Evolutionary conservation across 345 rosid species (phyloP), one percentile per base, ranked within the genome.

Genomic region (Cardamine resedifolia): DNA sequence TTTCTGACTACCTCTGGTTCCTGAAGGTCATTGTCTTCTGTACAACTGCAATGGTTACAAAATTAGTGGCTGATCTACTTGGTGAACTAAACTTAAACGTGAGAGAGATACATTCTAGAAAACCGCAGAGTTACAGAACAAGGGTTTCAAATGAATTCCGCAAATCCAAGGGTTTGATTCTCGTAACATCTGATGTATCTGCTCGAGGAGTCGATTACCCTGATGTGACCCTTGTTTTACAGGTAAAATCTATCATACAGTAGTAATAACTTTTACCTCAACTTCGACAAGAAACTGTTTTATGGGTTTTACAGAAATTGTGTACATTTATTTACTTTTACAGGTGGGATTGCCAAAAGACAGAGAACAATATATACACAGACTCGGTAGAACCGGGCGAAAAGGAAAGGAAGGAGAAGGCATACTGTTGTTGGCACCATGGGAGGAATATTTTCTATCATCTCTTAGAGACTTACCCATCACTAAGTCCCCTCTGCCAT

Each of bases 121-220:
- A 95, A 85, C 83, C 96, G 0, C 97, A 95, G 85, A 83, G 88
- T 73, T 91, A 95, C 70, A 88, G 97, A 77, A 95, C 96, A 20
- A 85, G 79, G 77, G 86, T 95, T 55, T 95, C 97, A 30, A 90
- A 90, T 74, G 96, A 89, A 75, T 95, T 95, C 83, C 83, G 97
- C 30, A 95, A 91, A 77, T 91, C 99, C 26, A 95, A 90, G 76
- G 96, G 99, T 78, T 81, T 95, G 26, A 90, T 95, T 56, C 96
- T 91, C 3, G 99, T 87, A 72, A 92, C 98, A 12, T 96, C 99
- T 20, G 99, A 96, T 86, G 96, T 96, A 33, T 92, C 99, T 72
- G 99, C 99, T 15, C 90, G 98, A 14, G 97, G 99, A 66, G 97
- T 96, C n/a, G 99, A 96, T 80, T 96, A 96, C 80, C 99, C 99